Conservation (phyloP, 2,329 filamentous ascomycete genomes). For the Calonectria hawksworthii region DNA sequence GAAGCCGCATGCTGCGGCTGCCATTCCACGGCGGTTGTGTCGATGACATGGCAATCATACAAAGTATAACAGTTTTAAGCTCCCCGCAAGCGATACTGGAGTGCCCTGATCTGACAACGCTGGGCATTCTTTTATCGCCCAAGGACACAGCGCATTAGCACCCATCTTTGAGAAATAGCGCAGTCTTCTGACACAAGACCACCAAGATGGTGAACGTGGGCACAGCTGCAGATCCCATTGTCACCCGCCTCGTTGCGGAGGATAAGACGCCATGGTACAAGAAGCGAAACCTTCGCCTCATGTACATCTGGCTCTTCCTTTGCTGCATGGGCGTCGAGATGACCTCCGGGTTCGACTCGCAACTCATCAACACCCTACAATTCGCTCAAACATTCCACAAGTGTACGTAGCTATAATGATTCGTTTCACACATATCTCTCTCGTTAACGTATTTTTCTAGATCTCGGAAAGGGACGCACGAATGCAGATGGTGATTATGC, state of each 20-base stretch:
- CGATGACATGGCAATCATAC: background rate
- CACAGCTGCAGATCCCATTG: conserved; percentile 8
- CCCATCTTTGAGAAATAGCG: background rate
- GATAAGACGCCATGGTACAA: conserved; percentile 16
- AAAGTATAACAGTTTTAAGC: background rate
- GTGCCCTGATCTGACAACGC: background rate
- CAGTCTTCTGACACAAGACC: background rate
- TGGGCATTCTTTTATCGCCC: background rate
- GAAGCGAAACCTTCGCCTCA: conserved; percentile 15
- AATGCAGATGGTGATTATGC: conserved; percentile 37
- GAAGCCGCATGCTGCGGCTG: background rate
- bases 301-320: conserved; percentile 7
- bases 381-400: conserved; percentile 54
- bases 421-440: rapidly evolving
- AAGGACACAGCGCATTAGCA: background rate
- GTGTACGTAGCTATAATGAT: conserved; percentile 43
- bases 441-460: conserved; percentile 22
- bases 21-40: background rate
- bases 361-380: conserved; percentile 57
- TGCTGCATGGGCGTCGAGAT: conserved; percentile 16
- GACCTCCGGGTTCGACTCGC: conserved; percentile 48
- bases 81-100: background rate
- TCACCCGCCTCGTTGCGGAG: conserved; percentile 5
- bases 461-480: conserved; percentile 33
- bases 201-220: conserved; percentile 6